Conservation (phyloP, 805 yeast genomes). For the Lipomyces starkeyi region DNA sequence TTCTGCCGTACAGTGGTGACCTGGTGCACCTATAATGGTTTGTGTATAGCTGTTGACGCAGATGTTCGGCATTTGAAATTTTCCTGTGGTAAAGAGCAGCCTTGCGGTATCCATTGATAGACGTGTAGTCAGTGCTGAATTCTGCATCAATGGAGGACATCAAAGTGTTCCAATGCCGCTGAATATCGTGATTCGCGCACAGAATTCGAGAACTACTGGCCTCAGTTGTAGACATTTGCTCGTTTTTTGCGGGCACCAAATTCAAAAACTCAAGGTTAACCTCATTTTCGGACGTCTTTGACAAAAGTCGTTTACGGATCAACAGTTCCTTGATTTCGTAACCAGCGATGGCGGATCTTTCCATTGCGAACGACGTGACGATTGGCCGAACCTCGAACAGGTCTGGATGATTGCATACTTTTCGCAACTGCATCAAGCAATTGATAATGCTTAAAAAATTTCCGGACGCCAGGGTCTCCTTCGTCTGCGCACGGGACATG, state of each 20-base stretch:
- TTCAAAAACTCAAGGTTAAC: conserved; percentile 66
- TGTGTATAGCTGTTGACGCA: conserved; percentile 64
- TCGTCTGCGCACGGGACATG: conserved; percentile 95
- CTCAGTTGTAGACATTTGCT: conserved; percentile 51
- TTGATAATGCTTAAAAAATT: conserved; percentile 93
- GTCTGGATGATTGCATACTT: conserved; percentile 96
- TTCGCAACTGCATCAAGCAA: conserved; percentile 96
- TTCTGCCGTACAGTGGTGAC: conserved; percentile 67
- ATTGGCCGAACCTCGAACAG: conserved; percentile 95
- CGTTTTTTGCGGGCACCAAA: conserved; percentile 59
- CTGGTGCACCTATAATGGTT: conserved; percentile 69
- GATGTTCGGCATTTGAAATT: conserved; percentile 56
- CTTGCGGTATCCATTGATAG: conserved; percentile 61
- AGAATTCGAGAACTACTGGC: conserved; percentile 11
- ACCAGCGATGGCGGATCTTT: conserved; percentile 61
- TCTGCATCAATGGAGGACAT: conserved; percentile 37
- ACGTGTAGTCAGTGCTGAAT: conserved; percentile 33
- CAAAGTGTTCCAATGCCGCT: conserved; percentile 45
- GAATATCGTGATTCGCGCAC: conserved; percentile 45
- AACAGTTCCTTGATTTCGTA: conserved; percentile 54
- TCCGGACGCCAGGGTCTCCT: conserved; percentile 90
- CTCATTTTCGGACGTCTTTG: conserved; percentile 40
- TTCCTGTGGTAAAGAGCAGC: conserved; percentile 60
- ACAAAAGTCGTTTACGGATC: conserved; percentile 47
- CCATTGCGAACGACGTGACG: conserved; percentile 83